phyloP scores from a whole-genome alignment of 768 basidiomycete genomes.

The Amanita pallidorosea region DNA sequence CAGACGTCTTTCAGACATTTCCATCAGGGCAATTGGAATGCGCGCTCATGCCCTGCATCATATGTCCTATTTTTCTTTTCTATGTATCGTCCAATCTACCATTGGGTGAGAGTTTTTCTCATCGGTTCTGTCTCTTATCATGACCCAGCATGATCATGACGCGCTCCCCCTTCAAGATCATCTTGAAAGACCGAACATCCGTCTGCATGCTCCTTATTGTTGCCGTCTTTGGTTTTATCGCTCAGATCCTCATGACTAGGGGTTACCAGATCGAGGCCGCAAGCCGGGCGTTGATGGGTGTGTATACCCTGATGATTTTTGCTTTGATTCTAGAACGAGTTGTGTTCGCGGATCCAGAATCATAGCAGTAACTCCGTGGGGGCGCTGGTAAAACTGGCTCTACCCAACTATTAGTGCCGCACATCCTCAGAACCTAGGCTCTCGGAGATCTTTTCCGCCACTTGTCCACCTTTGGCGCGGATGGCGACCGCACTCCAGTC shows the following conservation, averaged over 20 bases:
- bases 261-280: conserved; percentile 55
- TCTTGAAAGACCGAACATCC: conserved; percentile 37
- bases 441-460: no score
- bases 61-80: conserved; percentile 52
- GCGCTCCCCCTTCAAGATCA: conserved; percentile 26
- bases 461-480: no score
- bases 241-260: conserved; percentile 29
- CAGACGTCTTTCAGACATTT: conserved; percentile 19
- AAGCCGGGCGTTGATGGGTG: conserved; percentile 44
- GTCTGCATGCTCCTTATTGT: conserved; percentile 37
- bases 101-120: conserved; percentile 17
- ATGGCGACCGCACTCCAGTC: no score
- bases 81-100: conserved; percentile 34
- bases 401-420: no score
- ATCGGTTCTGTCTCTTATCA: no score
- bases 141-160: conserved; percentile 28
- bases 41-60: conserved; percentile 69
- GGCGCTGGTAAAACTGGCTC: no score
- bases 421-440: no score
- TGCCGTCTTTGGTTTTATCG: conserved; percentile 40
- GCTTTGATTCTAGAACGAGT: background rate
- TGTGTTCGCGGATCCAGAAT: no score
- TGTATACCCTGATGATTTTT: conserved; percentile 26
- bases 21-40: conserved; percentile 57
- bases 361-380: no score